Conservation (phyloP, 768 basidiomycete genomes). For the Pisolithus orientalis region DNA sequence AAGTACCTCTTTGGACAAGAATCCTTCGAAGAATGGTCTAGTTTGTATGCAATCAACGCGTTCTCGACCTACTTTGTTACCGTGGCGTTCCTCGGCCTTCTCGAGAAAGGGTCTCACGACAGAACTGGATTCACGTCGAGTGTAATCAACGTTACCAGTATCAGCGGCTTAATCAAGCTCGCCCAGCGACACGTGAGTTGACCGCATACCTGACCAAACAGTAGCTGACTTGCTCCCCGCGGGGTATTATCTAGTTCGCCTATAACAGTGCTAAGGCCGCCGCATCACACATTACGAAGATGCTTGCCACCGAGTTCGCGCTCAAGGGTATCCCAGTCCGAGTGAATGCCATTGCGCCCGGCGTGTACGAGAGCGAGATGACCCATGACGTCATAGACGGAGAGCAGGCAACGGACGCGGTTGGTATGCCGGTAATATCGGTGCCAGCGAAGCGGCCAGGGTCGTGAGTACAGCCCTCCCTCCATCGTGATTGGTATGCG, state of each 20-base stretch:
- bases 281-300: slow-evolving; percentile 66
- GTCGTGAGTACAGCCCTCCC: slow-evolving; percentile 42
- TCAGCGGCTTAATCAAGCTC: slow-evolving; percentile 65
- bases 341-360: slow-evolving; percentile 70
- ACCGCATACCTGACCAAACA: background rate
- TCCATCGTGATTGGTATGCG: background rate
- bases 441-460: slow-evolving; percentile 61
- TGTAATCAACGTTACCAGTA: slow-evolving; percentile 74
- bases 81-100: slow-evolving; percentile 67
- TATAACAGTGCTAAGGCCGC: slow-evolving; percentile 83
- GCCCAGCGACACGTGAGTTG: slow-evolving; percentile 73
- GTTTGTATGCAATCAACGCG: slow-evolving; percentile 61
- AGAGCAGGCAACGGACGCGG: slow-evolving; percentile 40
- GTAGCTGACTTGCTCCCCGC: background rate
- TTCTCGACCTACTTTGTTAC: slow-evolving; percentile 76
- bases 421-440: slow-evolving; percentile 54
- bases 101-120: slow-evolving; percentile 66
- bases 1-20: slow-evolving; percentile 67
- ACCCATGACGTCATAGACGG: slow-evolving; percentile 46
- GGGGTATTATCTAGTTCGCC: slow-evolving; percentile 46
- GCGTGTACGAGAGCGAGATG: slow-evolving; percentile 74
- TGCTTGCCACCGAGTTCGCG: slow-evolving; percentile 72
- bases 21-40: slow-evolving; percentile 54
- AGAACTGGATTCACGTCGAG: slow-evolving; percentile 49
- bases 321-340: slow-evolving; percentile 63